Evolutionary conservation across 305 asterid species (phyloP), one percentile per base, ranked within the genome.

Genomic region (Petunia hybrid): DNA sequence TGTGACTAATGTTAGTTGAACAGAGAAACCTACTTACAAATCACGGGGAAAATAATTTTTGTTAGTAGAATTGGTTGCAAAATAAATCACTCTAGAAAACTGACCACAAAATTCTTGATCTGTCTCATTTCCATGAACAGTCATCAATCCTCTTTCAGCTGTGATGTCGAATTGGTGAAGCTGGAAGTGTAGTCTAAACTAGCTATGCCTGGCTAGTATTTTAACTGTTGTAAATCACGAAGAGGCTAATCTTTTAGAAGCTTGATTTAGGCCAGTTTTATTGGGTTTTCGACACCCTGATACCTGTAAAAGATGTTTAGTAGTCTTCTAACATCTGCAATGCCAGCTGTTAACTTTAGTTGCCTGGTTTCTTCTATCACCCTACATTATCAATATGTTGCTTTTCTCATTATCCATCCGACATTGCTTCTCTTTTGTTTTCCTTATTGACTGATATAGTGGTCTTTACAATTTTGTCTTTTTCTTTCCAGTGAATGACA

Each of bases 81-180:
- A 42, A 42, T 68, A 66, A 66, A 40, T 66, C 55, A 67, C 75
- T 55, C 75, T n/a, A 68, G 75, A 67, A 68, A 68, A 31, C 75
- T 68, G 55, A 41, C 16, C 38, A 42, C 41, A 8, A 42, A 68
- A n/a, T 67, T 41, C 6, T 42, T 16, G n/a, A 41, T 68, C 75
- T 68, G 55, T 67, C 51, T 66, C 36, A 66, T 66, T 66, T 48
- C 73, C 51, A 66, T 14, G 6, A 67, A 40, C 74, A 67, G 36
- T 41, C 41, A 41, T 41, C 22, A 67, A 67, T 67, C 74, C 74
- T 67, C 36, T 40, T 67, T 53, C 55, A 7, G 12, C 14, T 13
- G 40, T 12, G 55, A 51, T 41, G 74, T 67, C 41, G 38, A 67
- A 67, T 43, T 64, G 71, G 38, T 38, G 71, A 8, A 38, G 39